Evolutionary conservation across 805 yeast species (phyloP), one percentile per base, ranked within the genome.

Genomic region (Isabelozyma heimii): DNA sequence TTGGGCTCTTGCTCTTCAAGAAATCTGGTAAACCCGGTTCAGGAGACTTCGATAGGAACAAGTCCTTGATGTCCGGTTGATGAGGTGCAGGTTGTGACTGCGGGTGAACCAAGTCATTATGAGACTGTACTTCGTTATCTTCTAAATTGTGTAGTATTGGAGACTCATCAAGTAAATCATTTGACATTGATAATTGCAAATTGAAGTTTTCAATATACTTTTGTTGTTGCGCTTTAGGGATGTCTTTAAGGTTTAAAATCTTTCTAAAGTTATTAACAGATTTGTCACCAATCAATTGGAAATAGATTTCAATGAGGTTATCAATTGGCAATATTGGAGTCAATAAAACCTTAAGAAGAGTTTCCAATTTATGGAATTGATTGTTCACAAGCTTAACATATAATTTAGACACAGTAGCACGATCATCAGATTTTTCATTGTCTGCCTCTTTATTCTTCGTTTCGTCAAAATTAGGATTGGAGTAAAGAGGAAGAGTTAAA

Each of bases 341-440:
- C 63, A 85, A 70, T 30, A 90, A 63, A 3, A 89, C 79, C 59
- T 87, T 87, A 49, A 90, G 70, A n/a, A 90, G 65, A 1, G 80
- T 72, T 57, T 88, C 92, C 2, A 87, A 71, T 60, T 56, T 69
- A 4, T 51, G 52, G 46, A 72, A 68, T 49, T 73, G 77, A 13
- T 46, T 62, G 47, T 70, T 73, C 26, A 83, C 81, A 52, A 72
- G 76, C 47, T 77, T 76, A 14, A 48, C 50, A 49, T 69, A 72
- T n/a, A 60, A 61, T 46, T 66, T 66, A 14, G 67, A 62, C 16
- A 49, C 35, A 49, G 45, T 27, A 44, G 45, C 15, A 55, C 58
- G 26, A 47, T 57, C 47, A 57, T 40, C 27, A 8, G n/a, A 8
- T 5, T 40, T 9, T 8, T 17, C 27, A 16, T 54, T 54, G 8